Conservation (phyloP, 805 yeast species). For the Candida vartiovaarae region DNA sequence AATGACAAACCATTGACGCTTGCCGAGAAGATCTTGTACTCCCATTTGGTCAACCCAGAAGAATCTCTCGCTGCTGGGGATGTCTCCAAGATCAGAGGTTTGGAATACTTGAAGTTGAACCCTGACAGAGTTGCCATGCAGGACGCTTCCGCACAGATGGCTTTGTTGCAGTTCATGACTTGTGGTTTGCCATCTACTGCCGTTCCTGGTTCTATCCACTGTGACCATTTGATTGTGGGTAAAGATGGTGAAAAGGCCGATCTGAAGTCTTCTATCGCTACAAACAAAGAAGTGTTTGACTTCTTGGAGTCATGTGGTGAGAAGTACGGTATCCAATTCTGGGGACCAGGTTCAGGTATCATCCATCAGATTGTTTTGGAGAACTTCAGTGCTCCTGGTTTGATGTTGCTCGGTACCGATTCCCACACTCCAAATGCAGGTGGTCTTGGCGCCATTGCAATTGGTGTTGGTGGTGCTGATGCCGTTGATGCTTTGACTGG, state of each 20-base stretch:
- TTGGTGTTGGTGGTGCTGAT: slow-evolving; percentile 99
- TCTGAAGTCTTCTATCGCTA: slow-evolving; percentile 69
- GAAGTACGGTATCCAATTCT: slow-evolving; percentile 93
- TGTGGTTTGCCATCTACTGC: slow-evolving; percentile 83
- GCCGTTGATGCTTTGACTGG: slow-evolving; percentile 98
- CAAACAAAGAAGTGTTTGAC: slow-evolving; percentile 93
- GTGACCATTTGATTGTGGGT: slow-evolving; percentile 97
- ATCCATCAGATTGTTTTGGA: slow-evolving; percentile 97
- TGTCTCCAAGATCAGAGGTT: slow-evolving; percentile 64
- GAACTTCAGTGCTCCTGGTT: slow-evolving; percentile 94
- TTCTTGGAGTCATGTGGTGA: slow-evolving; percentile 89
- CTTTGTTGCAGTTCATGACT: slow-evolving; percentile 96
- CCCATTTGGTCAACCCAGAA: slow-evolving; percentile 86
- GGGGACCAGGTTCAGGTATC: slow-evolving; percentile 99
- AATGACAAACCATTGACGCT: slow-evolving; percentile 74
- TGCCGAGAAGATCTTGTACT: slow-evolving; percentile 91
- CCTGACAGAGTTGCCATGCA: slow-evolving; percentile 99
- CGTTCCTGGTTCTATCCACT: slow-evolving; percentile 94
- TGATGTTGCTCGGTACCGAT: slow-evolving; percentile 96
- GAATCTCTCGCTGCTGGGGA: slow-evolving; percentile 58
- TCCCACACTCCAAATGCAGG: slow-evolving; percentile 99
- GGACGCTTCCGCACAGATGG: slow-evolving; percentile 99
- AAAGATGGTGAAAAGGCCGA: slow-evolving; percentile 87
- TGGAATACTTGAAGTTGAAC: slow-evolving; percentile 81
- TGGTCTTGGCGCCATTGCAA: slow-evolving; percentile 96